phyloP scores from a whole-genome alignment of 257 asterid species.

The Cruciata laevipes region DNA sequence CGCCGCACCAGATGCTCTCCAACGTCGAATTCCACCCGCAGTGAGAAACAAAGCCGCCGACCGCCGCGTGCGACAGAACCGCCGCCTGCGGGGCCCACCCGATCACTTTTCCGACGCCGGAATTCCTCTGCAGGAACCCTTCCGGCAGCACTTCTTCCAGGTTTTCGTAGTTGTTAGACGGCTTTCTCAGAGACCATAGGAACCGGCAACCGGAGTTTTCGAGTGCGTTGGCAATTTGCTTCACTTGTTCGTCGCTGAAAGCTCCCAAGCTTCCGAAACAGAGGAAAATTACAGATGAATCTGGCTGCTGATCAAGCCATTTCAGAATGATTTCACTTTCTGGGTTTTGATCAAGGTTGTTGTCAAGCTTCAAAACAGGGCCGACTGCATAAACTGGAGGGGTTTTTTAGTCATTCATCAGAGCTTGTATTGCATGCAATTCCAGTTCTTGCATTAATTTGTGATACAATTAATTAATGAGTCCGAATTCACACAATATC shows the following conservation, averaged over 20 bases:
- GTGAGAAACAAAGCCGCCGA: not conserved
- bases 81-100: not conserved
- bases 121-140: not conserved
- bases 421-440: constrained; percentile 15
- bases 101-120: not conserved
- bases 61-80: not conserved
- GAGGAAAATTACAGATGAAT: not conserved
- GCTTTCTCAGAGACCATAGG: not conserved
- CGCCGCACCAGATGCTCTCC: not conserved
- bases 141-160: not conserved
- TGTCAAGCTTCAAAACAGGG: not conserved
- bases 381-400: no score
- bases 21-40: not conserved
- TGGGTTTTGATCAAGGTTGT: not conserved
- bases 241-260: not conserved
- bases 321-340: not conserved
- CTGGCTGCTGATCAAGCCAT: constrained; percentile 1
- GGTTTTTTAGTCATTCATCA: no score
- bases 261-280: not conserved
- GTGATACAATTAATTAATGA: no score
- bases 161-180: not conserved
- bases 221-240: not conserved
- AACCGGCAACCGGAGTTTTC: not conserved
- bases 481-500: no score
- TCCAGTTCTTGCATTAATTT: constrained; percentile 12